A percentile compares a stretch with the other conserved stretches of the same genome.
These are phyloP conservation scores for Chrysophaeum taylorii DNA, from an alignment of 352 stramenopile species.

Conservation along the genomic window DNA sequence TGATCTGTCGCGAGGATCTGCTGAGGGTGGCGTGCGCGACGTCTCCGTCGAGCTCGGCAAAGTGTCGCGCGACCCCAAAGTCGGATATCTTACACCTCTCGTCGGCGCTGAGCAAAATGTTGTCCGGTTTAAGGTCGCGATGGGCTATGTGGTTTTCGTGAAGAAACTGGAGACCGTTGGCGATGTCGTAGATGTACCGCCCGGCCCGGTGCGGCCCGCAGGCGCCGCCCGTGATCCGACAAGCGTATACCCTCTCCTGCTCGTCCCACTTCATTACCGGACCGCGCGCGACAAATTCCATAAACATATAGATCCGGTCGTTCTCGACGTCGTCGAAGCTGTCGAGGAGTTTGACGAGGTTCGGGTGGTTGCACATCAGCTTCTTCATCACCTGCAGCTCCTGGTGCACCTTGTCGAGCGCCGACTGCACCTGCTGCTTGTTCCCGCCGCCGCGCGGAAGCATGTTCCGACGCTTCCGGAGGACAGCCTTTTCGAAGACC, in stretches of 20 bases:
- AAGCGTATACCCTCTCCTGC: conserved; percentile 23
- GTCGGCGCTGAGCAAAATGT: conserved; percentile 63
- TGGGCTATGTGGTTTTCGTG: conserved; percentile 78
- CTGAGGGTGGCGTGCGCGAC: background rate
- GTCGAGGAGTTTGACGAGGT: too few relatives aligned
- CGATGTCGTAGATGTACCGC: background rate
- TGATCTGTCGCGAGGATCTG: background rate
- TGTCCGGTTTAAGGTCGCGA: conserved; percentile 92
- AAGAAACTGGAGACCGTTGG: conserved; percentile 63
- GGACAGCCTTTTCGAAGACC: too few relatives aligned
- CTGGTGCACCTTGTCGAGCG: too few relatives aligned
- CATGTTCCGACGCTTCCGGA: too few relatives aligned
- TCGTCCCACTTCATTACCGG: conserved; percentile 46
- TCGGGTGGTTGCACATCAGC: too few relatives aligned
- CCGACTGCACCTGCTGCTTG: too few relatives aligned
- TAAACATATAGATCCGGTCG: conserved; percentile 85
- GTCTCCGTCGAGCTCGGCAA: background rate
- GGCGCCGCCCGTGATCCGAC: background rate
- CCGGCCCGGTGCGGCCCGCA: background rate
- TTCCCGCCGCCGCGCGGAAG: too few relatives aligned
- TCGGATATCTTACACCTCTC: background rate
- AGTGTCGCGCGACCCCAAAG: background rate
- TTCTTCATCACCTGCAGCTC: too few relatives aligned
- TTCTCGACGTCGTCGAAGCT: conserved; percentile 83
- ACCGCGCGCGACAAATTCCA: conserved; percentile 82